Evolutionary conservation across 139 green algal genomes (phyloP), one percentile per base, ranked within the genome.

Genomic region (Ettlia oleoabundans): DNA sequence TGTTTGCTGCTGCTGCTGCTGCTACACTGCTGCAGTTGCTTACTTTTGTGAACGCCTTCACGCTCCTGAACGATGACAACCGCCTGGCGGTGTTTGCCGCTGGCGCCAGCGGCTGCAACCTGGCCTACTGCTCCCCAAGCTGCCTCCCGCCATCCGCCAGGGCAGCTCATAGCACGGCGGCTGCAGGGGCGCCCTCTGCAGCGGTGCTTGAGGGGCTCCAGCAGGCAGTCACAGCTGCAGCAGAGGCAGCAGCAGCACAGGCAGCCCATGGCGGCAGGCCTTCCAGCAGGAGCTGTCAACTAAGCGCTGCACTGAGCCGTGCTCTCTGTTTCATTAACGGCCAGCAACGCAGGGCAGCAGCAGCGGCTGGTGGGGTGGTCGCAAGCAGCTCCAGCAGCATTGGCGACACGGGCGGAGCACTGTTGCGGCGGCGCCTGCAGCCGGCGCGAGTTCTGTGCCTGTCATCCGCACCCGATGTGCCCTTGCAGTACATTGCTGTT

Each of bases 401-500:
- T 89, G 33, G 80, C 78, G 37, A 3, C 52, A 47, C 53, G n/a
- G 15, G 18, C 10, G 26, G 28, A 38, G 24, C 32, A 5, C 26
- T 10, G n/a, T n/a, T n/a, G n/a, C n/a, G n/a, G 22, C 33, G 68
- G 13, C 38, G 35, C 7, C 32, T 58, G 37, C 61, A 63, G 62
- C 42, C 75, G 18, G 63, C 66, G n/a, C 85, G 93, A 2, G 76
- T 95, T 24, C 78, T 95, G 40, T 88, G 78, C 76, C 65, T 95
- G 3, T 33, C 85, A 9, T 83, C 78, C 28, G 90, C 81, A 0
- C 72, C 82, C 10, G 92, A 95, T 61, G 84, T 71, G 3, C 63
- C 92, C 7, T 64, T 76, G 10, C 90, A 95, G 55, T 93, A 95
- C 86, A 91, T 95, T 24, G 63, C 92, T 5, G 47, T 90, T 47